Percentiles rank a stretch among this genome's conserved stretches.
These are phyloP conservation scores for Penicillium nordicum DNA, from an alignment of 2,329 filamentous ascomycete species.

Conservation along the genomic window DNA sequence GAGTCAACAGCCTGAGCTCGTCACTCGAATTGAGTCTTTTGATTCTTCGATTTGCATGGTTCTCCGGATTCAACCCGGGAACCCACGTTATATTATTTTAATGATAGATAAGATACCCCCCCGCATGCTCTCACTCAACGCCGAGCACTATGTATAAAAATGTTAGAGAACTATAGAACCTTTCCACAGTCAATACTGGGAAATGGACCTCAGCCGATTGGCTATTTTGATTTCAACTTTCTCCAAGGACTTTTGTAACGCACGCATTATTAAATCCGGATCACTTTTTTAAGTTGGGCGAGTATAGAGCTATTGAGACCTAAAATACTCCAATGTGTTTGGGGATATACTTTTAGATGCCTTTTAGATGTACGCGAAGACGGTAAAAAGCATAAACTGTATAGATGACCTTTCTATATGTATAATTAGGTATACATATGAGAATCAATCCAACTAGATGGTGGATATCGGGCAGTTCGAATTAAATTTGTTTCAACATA, in stretches of 20 bases:
- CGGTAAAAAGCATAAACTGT: no score
- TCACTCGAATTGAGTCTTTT: neutral
- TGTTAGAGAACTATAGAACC: slow-evolving; percentile 2
- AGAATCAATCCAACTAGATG: no score
- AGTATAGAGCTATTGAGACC: no score
- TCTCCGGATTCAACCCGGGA: neutral
- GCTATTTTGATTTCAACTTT: neutral
- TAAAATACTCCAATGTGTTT: no score
- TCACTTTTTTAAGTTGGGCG: neutral
- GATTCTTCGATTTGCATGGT: slow-evolving; percentile 2
- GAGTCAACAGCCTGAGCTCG: neutral
- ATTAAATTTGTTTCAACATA: no score
- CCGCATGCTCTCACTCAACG: slow-evolving; percentile 9
- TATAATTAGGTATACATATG: no score
- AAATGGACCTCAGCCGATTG: neutral
- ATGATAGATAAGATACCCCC: slow-evolving; percentile 9
- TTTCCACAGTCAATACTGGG: neutral
- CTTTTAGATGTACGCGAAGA: no score
- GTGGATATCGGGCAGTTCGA: no score
- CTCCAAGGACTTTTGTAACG: neutral
- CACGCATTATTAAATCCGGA: no score
- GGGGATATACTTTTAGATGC: no score
- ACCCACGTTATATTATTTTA: slow-evolving; percentile 1
- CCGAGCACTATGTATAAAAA: slow-evolving; percentile 5
- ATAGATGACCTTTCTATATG: no score